Evolutionary conservation across 495 filamentous ascomycete species (phyloP), one percentile per base, ranked within the genome.

Genomic region (Geopyxis carbonaria): DNA sequence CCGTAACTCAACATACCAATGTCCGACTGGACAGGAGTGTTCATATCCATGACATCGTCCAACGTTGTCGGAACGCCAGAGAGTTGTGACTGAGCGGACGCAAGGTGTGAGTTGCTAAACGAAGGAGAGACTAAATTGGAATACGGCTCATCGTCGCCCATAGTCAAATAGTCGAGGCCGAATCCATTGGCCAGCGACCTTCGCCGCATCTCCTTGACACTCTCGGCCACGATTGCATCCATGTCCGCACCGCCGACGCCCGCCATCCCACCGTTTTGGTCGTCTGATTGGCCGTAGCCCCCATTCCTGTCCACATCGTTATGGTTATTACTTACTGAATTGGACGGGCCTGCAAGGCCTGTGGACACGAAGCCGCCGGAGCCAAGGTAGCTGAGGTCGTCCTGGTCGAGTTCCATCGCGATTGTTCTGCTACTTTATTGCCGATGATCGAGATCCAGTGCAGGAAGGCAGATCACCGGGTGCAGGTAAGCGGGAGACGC

Each of bases 101-200:
- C 15, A 13, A 39, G 13, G 8, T 15, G 22, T 3, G 22, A 14
- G 13, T 22, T 2, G n/a, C 23, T 5, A 22, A 28, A 39, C 19
- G 33, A 22, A 18, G 33, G 50, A 53, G 34, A 53, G 43, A 23
- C 49, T 31, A 40, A 47, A 35, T 4, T 29, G 31, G 22, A 10
- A 15, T 28, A 39, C 8, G 36, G 45, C 37, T 54, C 51, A 40
- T 48, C 40, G 22, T 45, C 43, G 16, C 32, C 48, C 28, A 52
- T 44, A 2, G 32, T 45, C 45, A 53, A 42, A 34, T 45, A 54
- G 32, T 45, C 49, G 30, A 54, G 37, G 14, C 42, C 45, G 37
- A 43, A 54, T 8, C 50, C 50, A 54, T 48, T 54, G 38, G 51
- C 51, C 18, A 54, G 49, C 29, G 51, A 54, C 33, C 51, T 48